These are phyloP conservation scores for Tephrocybe rancida DNA, from an alignment of 768 basidiomycete genomes.

Conservation along the genomic window DNA sequence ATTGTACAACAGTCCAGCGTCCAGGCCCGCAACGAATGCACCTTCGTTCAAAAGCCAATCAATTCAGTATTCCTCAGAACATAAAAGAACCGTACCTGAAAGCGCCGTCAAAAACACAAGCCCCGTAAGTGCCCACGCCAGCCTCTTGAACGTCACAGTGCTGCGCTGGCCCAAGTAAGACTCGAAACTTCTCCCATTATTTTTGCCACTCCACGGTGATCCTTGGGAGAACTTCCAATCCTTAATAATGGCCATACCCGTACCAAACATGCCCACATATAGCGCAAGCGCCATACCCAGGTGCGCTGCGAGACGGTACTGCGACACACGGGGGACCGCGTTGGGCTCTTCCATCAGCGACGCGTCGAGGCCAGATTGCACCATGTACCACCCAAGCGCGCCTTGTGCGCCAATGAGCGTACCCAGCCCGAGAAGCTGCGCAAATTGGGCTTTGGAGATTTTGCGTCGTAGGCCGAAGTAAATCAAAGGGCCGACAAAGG, in stretches of 20 bases:
- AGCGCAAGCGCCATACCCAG: conserved; percentile 88
- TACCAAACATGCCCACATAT: conserved; percentile 91
- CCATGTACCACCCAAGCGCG: conserved; percentile 98
- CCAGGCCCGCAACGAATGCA: conserved; percentile 96
- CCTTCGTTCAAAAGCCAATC: conserved; percentile 46
- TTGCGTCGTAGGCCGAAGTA: conserved; percentile 78
- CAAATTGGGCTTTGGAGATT: conserved; percentile 63
- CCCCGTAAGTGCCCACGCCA: conserved; percentile 64
- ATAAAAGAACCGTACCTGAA: conserved; percentile 61
- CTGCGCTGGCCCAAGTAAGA: too few relatives aligned
- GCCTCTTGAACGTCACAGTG: conserved; percentile 58
- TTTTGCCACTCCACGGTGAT: conserved; percentile 54
- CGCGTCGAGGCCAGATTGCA: conserved; percentile 91
- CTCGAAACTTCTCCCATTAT: conserved; percentile 45
- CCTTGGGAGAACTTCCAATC: conserved; percentile 76
- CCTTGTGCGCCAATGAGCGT: conserved; percentile 90
- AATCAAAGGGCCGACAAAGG: conserved; percentile 81
- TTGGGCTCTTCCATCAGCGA: conserved; percentile 78
- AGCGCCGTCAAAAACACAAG: conserved; percentile 91
- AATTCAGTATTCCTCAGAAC: not conserved
- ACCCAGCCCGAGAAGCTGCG: conserved; percentile 72
- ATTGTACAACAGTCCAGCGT: conserved; percentile 97
- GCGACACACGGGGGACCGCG: conserved; percentile 92
- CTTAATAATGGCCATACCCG: conserved; percentile 72
- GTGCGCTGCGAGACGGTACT: conserved; percentile 95